These are phyloP conservation scores for Saccharomycopsis javanensis DNA, from an alignment of 805 yeast genomes.

Conservation along the genomic window DNA sequence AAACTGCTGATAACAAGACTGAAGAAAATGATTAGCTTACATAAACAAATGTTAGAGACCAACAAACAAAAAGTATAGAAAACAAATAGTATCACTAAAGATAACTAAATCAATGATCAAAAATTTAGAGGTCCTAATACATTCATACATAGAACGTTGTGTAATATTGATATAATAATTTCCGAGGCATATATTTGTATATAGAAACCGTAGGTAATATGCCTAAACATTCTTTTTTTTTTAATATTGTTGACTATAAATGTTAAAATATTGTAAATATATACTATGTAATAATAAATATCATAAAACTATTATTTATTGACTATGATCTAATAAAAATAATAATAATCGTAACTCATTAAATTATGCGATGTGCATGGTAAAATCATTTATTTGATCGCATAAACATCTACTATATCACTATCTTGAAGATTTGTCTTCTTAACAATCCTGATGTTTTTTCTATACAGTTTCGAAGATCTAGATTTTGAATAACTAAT, in stretches of 20 bases:
- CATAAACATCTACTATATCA: not conserved
- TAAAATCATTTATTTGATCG: not conserved
- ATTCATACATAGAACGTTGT: not conserved
- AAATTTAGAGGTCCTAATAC: not conserved
- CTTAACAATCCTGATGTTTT: not conserved
- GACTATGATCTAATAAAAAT: too few relatives aligned
- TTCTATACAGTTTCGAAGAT: not conserved
- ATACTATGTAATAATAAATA: not conserved
- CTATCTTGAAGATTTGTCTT: not conserved
- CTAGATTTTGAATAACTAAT: not conserved
- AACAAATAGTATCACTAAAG: not conserved
- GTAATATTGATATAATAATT: not conserved
- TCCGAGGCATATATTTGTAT: not conserved
- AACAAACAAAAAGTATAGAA: not conserved
- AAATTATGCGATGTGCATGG: too few relatives aligned
- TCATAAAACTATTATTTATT: not conserved
- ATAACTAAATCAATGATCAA: not conserved
- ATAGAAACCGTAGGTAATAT: not conserved
- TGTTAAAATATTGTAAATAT: not conserved
- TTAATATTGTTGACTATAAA: not conserved
- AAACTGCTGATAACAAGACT: not conserved
- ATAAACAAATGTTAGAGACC: not conserved
- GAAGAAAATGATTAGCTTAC: not conserved
- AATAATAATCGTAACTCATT: too few relatives aligned
- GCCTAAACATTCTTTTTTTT: not conserved